Base-by-base conservation (phyloP, 768 basidiomycete genomes). In the Serendipita sp. region DNA sequence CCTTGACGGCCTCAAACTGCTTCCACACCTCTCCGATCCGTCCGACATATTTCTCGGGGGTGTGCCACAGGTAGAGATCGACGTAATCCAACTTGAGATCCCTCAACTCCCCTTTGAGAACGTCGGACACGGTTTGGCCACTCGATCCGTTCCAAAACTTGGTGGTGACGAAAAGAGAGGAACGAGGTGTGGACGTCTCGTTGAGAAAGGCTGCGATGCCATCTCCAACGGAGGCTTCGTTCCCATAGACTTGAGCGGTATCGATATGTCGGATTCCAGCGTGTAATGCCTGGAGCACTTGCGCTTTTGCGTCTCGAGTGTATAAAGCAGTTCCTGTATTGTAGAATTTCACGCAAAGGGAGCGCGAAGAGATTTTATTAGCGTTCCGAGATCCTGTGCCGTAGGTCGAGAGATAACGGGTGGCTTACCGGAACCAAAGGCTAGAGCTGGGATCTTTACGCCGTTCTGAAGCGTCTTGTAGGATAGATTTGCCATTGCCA, bases 61-160 rank as follows among this genome's bases (percentile, higher is more conserved):
- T 67, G 65, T 75, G 74, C 24, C 74, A 70, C n/a, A 74, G 67
- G 65, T 67, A 72, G 53, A 70, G 63, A 58, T 72, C 71, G n/a
- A 71, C 65, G 43, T 51, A 68, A 42, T 68, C 63, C 62, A 71
- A 62, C 24, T 70, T 62, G 3, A 72, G 67, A 62, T 71, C 66
- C 51, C 68, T 66, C 14, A 76, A 63, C 62, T 69, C 68, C 0
- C 64, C 61, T 28, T 71, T 64, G n/a, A 76, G 43, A 3, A 66
- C 67, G 11, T 65, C 64, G 7, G 60, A 60, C 11, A 73, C 70
- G 41, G 64, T 62, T 28, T 66, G 61, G 24, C 64, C 60, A 9
- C 51, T 43, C 5, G 62, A 28, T 22, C 64, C 20, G 5, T 61
- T 65, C 28, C 64, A 44, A 44, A 67, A 63, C 63, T 69, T 66